Conservation (phyloP, 2,329 filamentous ascomycete species). For the Xylaria hypoxylon region DNA sequence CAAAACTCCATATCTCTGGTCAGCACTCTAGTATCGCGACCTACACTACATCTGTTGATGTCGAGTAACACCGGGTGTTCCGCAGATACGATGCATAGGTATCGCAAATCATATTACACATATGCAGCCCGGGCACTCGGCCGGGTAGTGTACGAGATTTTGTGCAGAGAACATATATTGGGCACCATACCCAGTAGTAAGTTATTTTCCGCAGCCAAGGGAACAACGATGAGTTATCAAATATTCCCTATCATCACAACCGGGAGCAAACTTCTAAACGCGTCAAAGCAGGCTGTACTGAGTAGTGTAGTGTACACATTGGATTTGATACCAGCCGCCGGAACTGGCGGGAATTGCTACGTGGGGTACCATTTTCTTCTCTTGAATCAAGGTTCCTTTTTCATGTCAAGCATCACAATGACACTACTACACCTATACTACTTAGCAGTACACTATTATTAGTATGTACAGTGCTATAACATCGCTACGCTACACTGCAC, state of each 20-base stretch:
- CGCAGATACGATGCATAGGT: slow-evolving; percentile 31
- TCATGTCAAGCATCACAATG: slow-evolving; percentile 10
- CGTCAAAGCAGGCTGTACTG: neutral
- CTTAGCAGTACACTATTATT: neutral
- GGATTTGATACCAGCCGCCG: slow-evolving; percentile 17
- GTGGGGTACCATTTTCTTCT: slow-evolving; percentile 21
- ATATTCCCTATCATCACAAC: neutral
- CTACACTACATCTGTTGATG: slow-evolving; percentile 2
- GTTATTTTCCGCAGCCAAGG: neutral
- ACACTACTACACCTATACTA: neutral
- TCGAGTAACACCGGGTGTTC: slow-evolving; percentile 18
- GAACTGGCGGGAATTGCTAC: slow-evolving; percentile 37
- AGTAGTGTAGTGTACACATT: too few relatives aligned
- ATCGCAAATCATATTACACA: slow-evolving; percentile 25
- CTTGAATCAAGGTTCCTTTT: slow-evolving; percentile 21
- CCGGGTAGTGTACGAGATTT: slow-evolving; percentile 31
- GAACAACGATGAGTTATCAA: slow-evolving; percentile 4
- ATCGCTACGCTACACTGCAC: neutral
- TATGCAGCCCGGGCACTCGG: neutral
- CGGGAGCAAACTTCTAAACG: neutral
- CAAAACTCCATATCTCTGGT: too few relatives aligned
- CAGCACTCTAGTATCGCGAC: too few relatives aligned
- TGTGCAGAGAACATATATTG: slow-evolving; percentile 27
- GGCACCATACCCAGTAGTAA: slow-evolving; percentile 4
- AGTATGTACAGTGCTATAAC: neutral